Evolutionary conservation across 352 stramenopile genomes (phyloP), one percentile per base, ranked within the genome.

Genomic region (Blastocystis sp.): DNA sequence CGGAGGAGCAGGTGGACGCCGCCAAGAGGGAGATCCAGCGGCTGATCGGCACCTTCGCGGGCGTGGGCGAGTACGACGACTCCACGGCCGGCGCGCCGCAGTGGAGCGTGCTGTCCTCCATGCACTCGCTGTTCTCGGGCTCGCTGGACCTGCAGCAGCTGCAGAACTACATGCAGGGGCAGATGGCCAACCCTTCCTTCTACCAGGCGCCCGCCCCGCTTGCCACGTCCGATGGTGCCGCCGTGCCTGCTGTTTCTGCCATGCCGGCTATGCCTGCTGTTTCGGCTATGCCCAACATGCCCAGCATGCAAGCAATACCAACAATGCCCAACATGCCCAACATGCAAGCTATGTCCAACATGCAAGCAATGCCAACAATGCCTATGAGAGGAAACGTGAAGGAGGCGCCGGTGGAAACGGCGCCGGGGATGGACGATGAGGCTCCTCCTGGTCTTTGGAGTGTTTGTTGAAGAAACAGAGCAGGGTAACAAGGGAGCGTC

Each of bases 21-120:
- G 93, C 94, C 0, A 94, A 95, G 87, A 90, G 91, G 79, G 91
- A 95, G 87, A 95, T 97, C 89, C 92, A 96, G 91, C 91, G 93
- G 65, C 91, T 95, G 76, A 89, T 96, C 40, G 78, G 78, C 65
- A 84, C 74, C 40, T 69, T 59, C 21, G 74, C 57, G 19, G 74
- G 74, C 19, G 57, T 64, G 14, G 74, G 57, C n/a, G 74, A 84
- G 34, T 84, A 84, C 28, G 19, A 52, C 10, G 74, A 84, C 14
- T 9, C n/a, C 19, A 54, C 21, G 21, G 34, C 24, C 40, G 57
- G 19, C 19, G 43, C 43, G 54, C 57, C 57, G 24, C 64, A 52
- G 28, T 74, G 64, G 64, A 42, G 69, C 59, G 17, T 57, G n/a
- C 42, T 84, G 74, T n/a, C 34, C 7, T 17, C 54, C 10, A 84